Evolutionary conservation across 208 protist species (phyloP).

Genomic region (Acanthamoeba pearcei): DNA sequence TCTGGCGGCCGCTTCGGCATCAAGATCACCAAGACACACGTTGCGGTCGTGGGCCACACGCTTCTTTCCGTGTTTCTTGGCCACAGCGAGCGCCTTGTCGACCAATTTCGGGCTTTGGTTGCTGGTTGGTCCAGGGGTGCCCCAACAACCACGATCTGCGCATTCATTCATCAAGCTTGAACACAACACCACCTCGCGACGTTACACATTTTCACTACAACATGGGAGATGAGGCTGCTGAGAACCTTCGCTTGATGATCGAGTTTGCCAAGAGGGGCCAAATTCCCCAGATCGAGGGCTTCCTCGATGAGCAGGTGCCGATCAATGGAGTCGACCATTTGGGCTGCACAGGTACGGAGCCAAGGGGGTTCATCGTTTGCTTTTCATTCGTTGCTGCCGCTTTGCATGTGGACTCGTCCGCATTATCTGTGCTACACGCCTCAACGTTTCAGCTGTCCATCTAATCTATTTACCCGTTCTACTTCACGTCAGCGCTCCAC

Average conservation of each 20-base stretch:
- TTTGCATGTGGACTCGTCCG: neutral
- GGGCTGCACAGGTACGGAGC: constrained; percentile 25
- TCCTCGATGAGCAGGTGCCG: constrained; percentile 50
- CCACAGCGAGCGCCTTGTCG: neutral
- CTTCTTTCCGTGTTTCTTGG: neutral
- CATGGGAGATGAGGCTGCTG: constrained; percentile 58
- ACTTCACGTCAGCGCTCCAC: constrained; percentile 26
- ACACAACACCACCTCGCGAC: neutral
- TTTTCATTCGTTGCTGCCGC: neutral
- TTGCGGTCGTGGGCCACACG: no score
- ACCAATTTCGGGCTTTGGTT: constrained; percentile 15
- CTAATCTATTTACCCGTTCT: neutral
- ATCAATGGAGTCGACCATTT: constrained; percentile 59
- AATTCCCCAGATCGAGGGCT: constrained; percentile 30
- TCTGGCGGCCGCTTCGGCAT: no score
- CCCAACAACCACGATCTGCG: neutral
- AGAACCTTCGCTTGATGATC: constrained; percentile 60
- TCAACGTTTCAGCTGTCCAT: neutral
- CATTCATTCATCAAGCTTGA: neutral
- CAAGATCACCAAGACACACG: no score
- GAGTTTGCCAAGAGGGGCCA: constrained; percentile 62
- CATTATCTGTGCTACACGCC: neutral
- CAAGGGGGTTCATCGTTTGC: neutral
- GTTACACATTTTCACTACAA: neutral
- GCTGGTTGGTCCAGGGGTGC: neutral